Evolutionary conservation across 1,139 yeast species (phyloP).

Genomic region (Geotrichum restrictum): DNA sequence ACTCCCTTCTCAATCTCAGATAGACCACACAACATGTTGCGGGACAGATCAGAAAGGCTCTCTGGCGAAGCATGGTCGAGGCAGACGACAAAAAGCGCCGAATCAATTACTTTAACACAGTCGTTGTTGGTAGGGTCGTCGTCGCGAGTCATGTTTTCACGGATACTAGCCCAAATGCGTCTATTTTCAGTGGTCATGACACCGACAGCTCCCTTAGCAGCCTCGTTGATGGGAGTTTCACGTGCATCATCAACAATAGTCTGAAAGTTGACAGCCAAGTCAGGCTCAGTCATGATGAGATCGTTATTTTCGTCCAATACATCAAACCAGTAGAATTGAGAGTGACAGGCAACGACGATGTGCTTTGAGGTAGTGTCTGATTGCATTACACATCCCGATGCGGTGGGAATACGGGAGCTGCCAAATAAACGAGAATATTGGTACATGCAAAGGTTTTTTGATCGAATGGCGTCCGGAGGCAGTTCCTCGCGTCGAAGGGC

Average conservation of each 20-base stretch:
- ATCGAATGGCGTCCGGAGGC: constrained; percentile 65
- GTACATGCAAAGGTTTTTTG: constrained; percentile 74
- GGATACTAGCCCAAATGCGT: constrained; percentile 74
- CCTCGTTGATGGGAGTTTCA: constrained; percentile 55
- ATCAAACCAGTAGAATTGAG: constrained; percentile 92
- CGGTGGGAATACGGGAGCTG: constrained; percentile 78
- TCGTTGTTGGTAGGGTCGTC: constrained; percentile 50
- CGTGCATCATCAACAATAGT: constrained; percentile 71
- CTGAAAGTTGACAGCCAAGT: constrained; percentile 68
- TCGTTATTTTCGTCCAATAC: constrained; percentile 71
- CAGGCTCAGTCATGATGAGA: constrained; percentile 66
- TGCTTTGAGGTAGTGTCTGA: constrained; percentile 72
- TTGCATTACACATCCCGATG: constrained; percentile 79
- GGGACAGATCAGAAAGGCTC: constrained; percentile 66
- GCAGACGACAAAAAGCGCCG: constrained; percentile 76
- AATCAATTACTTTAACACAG: constrained; percentile 68
- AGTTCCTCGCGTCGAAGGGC: constrained; percentile 73
- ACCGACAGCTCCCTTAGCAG: constrained; percentile 81
- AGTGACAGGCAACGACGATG: constrained; percentile 75
- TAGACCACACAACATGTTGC: constrained; percentile 82
- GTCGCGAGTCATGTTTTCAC: constrained; percentile 45
- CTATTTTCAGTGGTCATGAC: constrained; percentile 86
- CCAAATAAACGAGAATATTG: constrained; percentile 85
- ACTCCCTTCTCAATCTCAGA: constrained; percentile 74
- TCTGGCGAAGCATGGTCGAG: constrained; percentile 71